Evolutionary conservation across 164 flowering plant genomes (phyloP).

Genomic region (Vitis riparia): DNA sequence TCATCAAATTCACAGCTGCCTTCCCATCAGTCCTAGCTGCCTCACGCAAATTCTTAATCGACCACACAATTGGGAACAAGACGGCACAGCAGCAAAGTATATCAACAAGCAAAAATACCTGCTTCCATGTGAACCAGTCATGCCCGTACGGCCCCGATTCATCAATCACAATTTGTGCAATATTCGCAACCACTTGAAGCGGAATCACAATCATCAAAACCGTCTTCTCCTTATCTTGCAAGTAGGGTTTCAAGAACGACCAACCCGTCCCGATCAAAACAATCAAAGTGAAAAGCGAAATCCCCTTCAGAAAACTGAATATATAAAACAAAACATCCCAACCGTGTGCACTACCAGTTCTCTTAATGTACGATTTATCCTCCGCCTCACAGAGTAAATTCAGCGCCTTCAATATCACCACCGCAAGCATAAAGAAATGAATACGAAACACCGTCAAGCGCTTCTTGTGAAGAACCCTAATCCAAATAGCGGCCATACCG

Average conservation of each 20-base stretch:
- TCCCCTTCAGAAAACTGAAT: conserved; percentile 82
- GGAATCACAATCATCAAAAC: conserved; percentile 95
- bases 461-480: conserved; percentile 52
- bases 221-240: conserved; percentile 92
- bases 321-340: conserved; percentile 98
- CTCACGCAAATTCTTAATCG: conserved; percentile 85
- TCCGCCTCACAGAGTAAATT: conserved; percentile 85
- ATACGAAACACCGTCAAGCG: conserved; percentile 62
- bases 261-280: conserved; percentile 95
- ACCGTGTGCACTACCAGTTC: conserved; percentile 86
- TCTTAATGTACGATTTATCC: conserved; percentile 80
- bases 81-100: conserved; percentile 92
- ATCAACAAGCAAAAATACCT: conserved; percentile 82
- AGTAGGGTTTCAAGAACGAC: conserved; percentile 88
- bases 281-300: conserved; percentile 73
- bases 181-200: conserved; percentile 80
- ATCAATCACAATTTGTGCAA: conserved; percentile 83
- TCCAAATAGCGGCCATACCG: conserved; percentile 53
- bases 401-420: conserved; percentile 61
- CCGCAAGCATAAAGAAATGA: conserved; percentile 89
- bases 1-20: conserved; percentile 90
- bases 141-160: conserved; percentile 79
- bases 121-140: conserved; percentile 89
- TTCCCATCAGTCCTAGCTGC: conserved; percentile 90
- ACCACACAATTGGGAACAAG: conserved; percentile 93